Base-by-base conservation (phyloP, 2,329 filamentous ascomycete species). In the Coleophoma eucalyptorum region DNA sequence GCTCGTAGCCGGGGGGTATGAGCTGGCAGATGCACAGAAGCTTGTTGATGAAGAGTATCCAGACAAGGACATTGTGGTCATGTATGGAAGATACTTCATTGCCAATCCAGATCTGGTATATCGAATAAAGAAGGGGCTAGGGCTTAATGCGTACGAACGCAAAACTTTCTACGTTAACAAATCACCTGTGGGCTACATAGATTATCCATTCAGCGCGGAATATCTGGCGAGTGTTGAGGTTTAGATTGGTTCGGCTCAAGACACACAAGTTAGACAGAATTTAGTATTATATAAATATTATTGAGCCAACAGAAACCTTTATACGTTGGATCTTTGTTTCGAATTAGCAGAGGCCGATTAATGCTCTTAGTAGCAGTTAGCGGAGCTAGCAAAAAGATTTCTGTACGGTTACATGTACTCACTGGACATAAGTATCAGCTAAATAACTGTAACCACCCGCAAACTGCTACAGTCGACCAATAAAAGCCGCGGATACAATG, bases 21-120 rank as follows among this genome's bases (percentile, higher is more conserved):
- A 19, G 19, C 35, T 50, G 5, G 15, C 33, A 33, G 60, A 59
- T 5, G 71, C 74, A 3, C 54, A 62, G 33, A 63, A 67, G 44
- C 67, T 68, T 1, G 67, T 68, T 2, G 66, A 76, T 63, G 50
- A 51, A 21, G 19, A 50, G 15, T 46, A 54, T 34, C 31, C 41
- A n/a, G 43, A 54, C 10, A 45, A 52, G 7, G 53, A 62, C 18
- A 51, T 54, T 21, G 13, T 50, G 37, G 41, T 58, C 32, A 38
- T 48, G 16, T 57, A 54, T 51, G 56, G 70, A 2, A 61, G 67
- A 8, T 67, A 62, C 54, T 74, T 74, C 52, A 69, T 69, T 26
- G 65, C 67, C 18, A 74, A 73, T 37, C 71, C 71, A 2, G 71
- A 75, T 59, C 56, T 73, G 19, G 65, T 67, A 62, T 53, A 63